Base-by-base conservation (phyloP, 768 basidiomycete genomes). In the Lactarius evosmus region DNA sequence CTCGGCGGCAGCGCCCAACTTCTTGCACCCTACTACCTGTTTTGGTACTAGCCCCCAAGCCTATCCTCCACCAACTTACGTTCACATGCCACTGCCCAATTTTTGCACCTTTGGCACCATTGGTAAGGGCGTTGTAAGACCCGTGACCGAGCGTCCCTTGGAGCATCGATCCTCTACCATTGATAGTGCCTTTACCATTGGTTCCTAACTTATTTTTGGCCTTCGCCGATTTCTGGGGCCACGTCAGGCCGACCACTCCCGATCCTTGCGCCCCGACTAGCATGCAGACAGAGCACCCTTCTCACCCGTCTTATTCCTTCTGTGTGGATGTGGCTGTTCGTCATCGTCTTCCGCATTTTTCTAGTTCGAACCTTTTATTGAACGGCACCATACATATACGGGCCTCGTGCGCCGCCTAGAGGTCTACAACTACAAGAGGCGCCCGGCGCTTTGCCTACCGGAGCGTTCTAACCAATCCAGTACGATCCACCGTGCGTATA, bases 171-270 rank as follows among this genome's bases (percentile, higher is more conserved):
- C 25, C 30, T 30, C 27, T 19, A 6, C 50, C 46, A 59, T 6
- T 50, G 34, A 59, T 38, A 50, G 46, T 53, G 52, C 60, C 60
- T 46, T 40, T 22, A 32, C 51, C 19, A 6, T 30, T 5, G 4
- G 57, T 27, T 14, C n/a, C 54, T 50, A 33, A 25, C 33, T 6
- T 63, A 63, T 63, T 53, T 58, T 63, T 63, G 53, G 56, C 30
- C 9, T 19, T 32, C 7, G 49, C 59, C 63, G 16, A 11, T 22
- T 22, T 40, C 16, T 46, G 29, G 57, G 58, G 17, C 19, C 52
- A 27, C 33, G 46, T 33, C 40, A 55, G 54, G 30, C 30, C 44
- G 34, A 56, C 61, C 55, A 61, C 44, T 38, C 40, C 41, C 29
- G 46, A 56, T 50, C 46, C 55, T 56, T 50, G 30, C 17, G 11